Base-by-base conservation (phyloP, 371 early-diverging fungal genomes). In the Mucor irregularis region DNA sequence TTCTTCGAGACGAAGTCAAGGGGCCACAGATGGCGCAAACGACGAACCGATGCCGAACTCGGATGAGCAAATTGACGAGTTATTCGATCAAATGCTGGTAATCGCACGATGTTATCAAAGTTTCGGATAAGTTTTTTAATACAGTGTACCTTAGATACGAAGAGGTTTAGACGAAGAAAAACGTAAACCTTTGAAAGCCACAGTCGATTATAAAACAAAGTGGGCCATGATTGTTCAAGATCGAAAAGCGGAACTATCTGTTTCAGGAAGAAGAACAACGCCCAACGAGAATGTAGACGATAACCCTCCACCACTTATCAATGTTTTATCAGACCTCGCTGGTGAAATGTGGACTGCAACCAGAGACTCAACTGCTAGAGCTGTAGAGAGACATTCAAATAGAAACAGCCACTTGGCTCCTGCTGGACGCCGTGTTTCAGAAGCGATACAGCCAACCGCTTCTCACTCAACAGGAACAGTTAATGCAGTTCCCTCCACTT, bases 61-160 rank as follows among this genome's bases (percentile, higher is more conserved):
- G 21, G 63, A 66, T 33, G 70, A 74, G 11, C 50, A 64, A 48
- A 59, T 77, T 10, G 62, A 77, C 22, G 70, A 67, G 21, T 49
- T 74, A 48, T 77, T 77, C 56, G 74, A 74, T 22, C 72, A 77
- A 54, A 77, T 77, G 78, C 63, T 77, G 61, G 76, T 64, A 64
- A 57, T n/a, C n/a, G n/a, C n/a, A n/a, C n/a, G n/a, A n/a, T n/a
- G n/a, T 43, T 13, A 29, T 21, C 10, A 38, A 29, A 0, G 31
- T 30, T 16, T 19, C 4, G 11, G n/a, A 16, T 9, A 8, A 19
- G 19, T 9, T 4, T 17, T 5, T 25, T 34, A n/a, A 22, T 22
- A 25, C 5, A n/a, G 4, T 37, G 2, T 37, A 16, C 7, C 11
- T n/a, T 37, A 66, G 66, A 53, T 38, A 26, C 58, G 69, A 11